phyloP scores from a whole-genome alignment of 306 rosid species.

The Mucuna pruriens region DNA sequence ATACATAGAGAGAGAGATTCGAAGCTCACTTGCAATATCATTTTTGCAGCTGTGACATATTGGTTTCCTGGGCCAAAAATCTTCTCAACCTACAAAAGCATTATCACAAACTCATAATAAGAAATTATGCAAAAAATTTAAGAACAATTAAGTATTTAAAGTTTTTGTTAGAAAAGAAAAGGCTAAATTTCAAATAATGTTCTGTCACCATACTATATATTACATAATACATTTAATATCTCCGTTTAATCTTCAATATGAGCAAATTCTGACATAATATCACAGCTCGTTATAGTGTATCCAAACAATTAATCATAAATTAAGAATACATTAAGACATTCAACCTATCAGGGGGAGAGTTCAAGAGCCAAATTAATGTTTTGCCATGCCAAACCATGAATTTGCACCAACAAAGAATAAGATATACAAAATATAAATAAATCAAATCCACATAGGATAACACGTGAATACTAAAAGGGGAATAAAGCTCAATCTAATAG shows the following conservation, averaged over 20 bases:
- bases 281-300: neutral
- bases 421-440: neutral
- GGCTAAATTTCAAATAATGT: neutral
- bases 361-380: neutral
- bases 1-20: neutral
- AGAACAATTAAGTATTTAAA: neutral
- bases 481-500: no score
- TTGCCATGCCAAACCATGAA: neutral
- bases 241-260: neutral
- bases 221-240: neutral
- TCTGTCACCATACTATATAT: neutral
- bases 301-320: neutral
- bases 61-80: conserved; percentile 95
- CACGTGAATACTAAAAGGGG: neutral
- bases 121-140: neutral
- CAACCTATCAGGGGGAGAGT: neutral
- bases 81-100: conserved; percentile 71
- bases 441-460: neutral
- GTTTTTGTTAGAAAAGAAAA: neutral
- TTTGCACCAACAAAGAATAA: neutral
- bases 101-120: conserved; percentile 3
- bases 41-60: conserved; percentile 95
- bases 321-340: neutral
- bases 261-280: conserved; percentile 3
- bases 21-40: conserved; percentile 78